Evolutionary conservation across 345 rosid species (phyloP).

Genomic region (Hypericum perforatum): DNA sequence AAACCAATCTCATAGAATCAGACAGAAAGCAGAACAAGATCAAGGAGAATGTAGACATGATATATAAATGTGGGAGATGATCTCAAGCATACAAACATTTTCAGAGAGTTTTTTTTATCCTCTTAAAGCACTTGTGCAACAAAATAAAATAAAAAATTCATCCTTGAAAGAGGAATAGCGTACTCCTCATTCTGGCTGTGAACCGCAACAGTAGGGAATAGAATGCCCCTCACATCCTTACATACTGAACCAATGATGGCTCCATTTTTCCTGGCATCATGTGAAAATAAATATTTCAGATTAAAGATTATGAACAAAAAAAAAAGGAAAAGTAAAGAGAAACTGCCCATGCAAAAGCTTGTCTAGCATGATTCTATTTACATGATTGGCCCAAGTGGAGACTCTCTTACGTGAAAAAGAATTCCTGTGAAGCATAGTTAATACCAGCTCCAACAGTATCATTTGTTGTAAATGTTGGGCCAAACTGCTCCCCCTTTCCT

Average conservation of each 20-base stretch:
- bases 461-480: slow-evolving; percentile 65
- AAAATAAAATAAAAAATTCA: too few species aligned
- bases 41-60: too few species aligned
- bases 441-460: slow-evolving; percentile 94
- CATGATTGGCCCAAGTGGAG: slow-evolving; percentile 10
- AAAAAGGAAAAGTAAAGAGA: slow-evolving; percentile 7
- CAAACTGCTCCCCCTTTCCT: slow-evolving; percentile 71
- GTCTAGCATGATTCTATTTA: neutral
- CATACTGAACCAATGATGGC: slow-evolving; percentile 47
- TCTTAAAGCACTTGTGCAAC: too few species aligned
- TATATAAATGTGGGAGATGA: too few species aligned
- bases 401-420: slow-evolving; percentile 89
- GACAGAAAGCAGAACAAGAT: too few species aligned
- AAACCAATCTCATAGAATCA: too few species aligned
- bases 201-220: slow-evolving; percentile 86
- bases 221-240: slow-evolving; percentile 60
- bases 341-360: neutral
- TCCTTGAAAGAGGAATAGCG: slow-evolving; percentile 9
- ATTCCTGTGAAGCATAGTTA: slow-evolving; percentile 70
- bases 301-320: slow-evolving; percentile 11
- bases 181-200: slow-evolving; percentile 98
- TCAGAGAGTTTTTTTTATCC: too few species aligned
- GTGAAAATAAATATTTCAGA: slow-evolving; percentile 9
- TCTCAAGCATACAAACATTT: too few species aligned
- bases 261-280: slow-evolving; percentile 68